Conservation (phyloP, 495 filamentous ascomycete species). For the Penicillium dipodomyicola region DNA sequence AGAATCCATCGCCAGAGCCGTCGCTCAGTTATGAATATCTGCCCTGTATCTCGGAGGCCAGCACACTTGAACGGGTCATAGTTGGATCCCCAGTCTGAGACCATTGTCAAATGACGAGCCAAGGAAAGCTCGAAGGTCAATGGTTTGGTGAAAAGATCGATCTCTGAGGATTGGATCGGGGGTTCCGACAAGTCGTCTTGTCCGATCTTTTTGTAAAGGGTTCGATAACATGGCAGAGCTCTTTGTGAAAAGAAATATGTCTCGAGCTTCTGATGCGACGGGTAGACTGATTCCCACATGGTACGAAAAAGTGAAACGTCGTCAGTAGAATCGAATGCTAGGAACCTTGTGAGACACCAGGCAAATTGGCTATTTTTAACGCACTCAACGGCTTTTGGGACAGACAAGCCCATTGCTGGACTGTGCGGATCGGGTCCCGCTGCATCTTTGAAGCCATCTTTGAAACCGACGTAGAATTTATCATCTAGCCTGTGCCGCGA, state of each 20-base stretch:
- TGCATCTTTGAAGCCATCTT: background rate
- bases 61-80: background rate
- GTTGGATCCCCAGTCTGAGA: background rate
- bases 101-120: conserved; percentile 2
- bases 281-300: background rate
- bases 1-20: conserved; percentile 3
- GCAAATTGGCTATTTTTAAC: background rate
- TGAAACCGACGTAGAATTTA: background rate
- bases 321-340: background rate
- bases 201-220: background rate
- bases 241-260: background rate
- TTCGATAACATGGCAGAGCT: background rate
- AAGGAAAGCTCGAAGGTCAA: background rate
- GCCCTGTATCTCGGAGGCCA: background rate
- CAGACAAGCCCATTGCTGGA: background rate
- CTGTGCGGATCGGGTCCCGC: background rate
- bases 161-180: too few relatives aligned
- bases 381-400: background rate
- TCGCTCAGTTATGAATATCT: background rate
- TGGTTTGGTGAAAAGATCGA: background rate
- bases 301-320: conserved; percentile 2
- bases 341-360: background rate
- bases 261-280: background rate
- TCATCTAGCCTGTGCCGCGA: background rate
- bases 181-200: background rate